These are phyloP conservation scores for Parsonsia alboflavescens DNA, from an alignment of 257 asterid genomes.

Conservation along the genomic window DNA sequence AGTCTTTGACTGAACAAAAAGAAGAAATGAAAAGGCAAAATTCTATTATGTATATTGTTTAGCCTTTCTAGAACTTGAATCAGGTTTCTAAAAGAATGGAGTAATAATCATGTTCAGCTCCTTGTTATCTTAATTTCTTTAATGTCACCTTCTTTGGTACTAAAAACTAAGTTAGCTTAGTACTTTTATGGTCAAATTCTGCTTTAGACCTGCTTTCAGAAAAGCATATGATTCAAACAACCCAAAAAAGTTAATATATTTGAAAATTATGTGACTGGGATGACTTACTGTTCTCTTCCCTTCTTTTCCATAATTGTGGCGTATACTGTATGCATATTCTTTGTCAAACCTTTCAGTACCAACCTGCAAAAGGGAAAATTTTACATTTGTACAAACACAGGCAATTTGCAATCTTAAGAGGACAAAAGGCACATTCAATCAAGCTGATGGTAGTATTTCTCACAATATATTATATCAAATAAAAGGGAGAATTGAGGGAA, in stretches of 20 bases:
- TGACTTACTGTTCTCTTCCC: constrained; percentile 87
- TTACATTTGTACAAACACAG: background rate
- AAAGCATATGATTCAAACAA: background rate
- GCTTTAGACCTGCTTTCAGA: background rate
- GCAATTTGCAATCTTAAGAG: too few species aligned
- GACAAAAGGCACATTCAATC: too few species aligned
- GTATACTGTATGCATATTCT: constrained; percentile 83
- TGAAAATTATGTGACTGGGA: background rate
- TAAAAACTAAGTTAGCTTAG: background rate
- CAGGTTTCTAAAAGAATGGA: background rate
- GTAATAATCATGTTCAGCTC: background rate
- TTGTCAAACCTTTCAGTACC: constrained; percentile 94
- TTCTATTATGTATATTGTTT: background rate
- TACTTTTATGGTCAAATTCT: background rate
- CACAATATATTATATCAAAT: background rate
- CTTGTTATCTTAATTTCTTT: background rate
- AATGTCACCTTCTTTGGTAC: background rate
- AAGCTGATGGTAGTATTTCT: background rate
- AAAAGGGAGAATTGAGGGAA: background rate
- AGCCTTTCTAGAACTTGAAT: background rate
- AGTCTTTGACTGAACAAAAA: background rate
- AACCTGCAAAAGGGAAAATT: constrained; percentile 45
- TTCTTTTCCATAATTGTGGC: constrained; percentile 98
- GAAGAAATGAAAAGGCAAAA: background rate
- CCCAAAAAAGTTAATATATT: background rate